These are phyloP conservation scores for Acanthamoeba lenticulata DNA, from an alignment of 208 protist genomes.

Conservation along the genomic window DNA sequence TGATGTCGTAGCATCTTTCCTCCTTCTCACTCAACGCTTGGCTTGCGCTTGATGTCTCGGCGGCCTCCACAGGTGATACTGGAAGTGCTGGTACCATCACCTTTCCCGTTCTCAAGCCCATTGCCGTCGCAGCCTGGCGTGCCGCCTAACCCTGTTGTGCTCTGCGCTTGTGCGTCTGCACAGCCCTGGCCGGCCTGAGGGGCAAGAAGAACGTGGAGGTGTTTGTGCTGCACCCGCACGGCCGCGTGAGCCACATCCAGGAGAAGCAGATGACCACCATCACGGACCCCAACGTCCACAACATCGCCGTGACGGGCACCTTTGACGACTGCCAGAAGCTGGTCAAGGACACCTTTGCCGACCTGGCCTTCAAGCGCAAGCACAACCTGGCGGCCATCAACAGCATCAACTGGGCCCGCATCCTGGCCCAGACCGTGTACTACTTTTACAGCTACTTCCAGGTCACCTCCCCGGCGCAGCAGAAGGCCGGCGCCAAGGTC, in stretches of 20 bases:
- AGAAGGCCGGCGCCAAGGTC: background rate
- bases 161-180: background rate
- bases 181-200: slow-evolving; percentile 5
- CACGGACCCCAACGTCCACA: slow-evolving; percentile 86
- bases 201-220: slow-evolving; percentile 58
- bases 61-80: slow-evolving; percentile 71
- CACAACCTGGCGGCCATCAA: slow-evolving; percentile 94
- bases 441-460: slow-evolving; percentile 96
- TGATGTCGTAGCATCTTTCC: background rate
- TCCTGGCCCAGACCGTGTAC: slow-evolving; percentile 97
- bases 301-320: slow-evolving; percentile 75
- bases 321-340: slow-evolving; percentile 93
- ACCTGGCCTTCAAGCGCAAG: slow-evolving; percentile 87
- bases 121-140: no score
- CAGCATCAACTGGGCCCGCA: slow-evolving; percentile 97
- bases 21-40: background rate
- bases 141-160: background rate
- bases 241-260: slow-evolving; percentile 74
- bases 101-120: background rate
- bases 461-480: slow-evolving; percentile 16
- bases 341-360: slow-evolving; percentile 92
- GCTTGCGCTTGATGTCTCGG: background rate
- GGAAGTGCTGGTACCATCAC: slow-evolving; percentile 80
- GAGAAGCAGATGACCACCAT: slow-evolving; percentile 87
- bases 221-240: slow-evolving; percentile 78